Percentiles rank a stretch among this genome's conserved stretches.
These are phyloP conservation scores for Mortierella sp. DNA, from an alignment of 371 early-diverging fungal genomes.

Conservation along the genomic window DNA sequence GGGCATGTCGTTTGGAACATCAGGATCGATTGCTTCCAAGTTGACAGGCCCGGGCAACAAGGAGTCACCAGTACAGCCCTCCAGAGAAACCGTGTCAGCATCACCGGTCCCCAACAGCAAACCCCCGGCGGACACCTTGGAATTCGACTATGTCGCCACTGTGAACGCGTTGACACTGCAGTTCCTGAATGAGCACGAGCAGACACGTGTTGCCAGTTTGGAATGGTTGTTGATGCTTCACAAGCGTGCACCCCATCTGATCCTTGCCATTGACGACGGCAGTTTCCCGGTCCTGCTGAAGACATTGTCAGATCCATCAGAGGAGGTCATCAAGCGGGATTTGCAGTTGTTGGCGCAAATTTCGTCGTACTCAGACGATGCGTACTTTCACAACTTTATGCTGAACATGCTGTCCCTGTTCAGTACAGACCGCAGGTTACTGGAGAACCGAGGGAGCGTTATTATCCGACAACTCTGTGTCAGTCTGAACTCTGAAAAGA, in stretches of 20 bases:
- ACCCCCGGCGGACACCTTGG: conserved; percentile 60
- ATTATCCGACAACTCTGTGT: conserved; percentile 92
- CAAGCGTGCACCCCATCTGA: conserved; percentile 84
- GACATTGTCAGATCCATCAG: conserved; percentile 90
- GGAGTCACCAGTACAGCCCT: conserved; percentile 19
- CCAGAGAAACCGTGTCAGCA: conserved; percentile 17
- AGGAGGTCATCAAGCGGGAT: conserved; percentile 88
- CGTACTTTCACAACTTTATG: conserved; percentile 86
- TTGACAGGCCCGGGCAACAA: conserved; percentile 24
- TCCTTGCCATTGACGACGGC: conserved; percentile 81
- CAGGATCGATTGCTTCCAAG: conserved; percentile 42
- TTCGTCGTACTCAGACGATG: conserved; percentile 82
- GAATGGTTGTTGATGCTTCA: conserved; percentile 96
- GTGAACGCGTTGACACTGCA: conserved; percentile 82
- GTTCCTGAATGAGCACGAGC: conserved; percentile 88
- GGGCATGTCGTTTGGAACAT: conserved; percentile 41
- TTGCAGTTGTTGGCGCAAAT: conserved; percentile 94
- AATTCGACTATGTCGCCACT: conserved; percentile 82
- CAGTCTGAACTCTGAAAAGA: conserved; percentile 87
- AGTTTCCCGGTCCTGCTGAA: conserved; percentile 86
- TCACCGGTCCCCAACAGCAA: conserved; percentile 27
- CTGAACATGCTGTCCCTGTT: conserved; percentile 85
- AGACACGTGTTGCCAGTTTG: conserved; percentile 87
- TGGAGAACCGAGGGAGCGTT: conserved; percentile 88
- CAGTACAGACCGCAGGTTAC: conserved; percentile 84